Evolutionary conservation across 768 basidiomycete genomes (phyloP).

Genomic region (Kondoa subrosea): DNA sequence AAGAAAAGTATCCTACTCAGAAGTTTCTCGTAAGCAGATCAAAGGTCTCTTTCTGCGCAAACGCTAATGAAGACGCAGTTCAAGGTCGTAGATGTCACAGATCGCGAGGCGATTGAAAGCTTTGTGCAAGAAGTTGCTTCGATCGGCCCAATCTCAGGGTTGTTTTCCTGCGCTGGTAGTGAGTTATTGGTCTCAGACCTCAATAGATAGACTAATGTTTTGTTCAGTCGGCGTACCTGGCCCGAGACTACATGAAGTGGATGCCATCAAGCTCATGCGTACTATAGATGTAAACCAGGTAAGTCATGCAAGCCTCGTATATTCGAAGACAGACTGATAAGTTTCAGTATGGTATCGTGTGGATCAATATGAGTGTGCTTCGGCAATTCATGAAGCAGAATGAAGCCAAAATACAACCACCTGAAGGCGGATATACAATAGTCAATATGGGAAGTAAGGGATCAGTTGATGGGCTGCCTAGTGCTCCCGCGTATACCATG

Average conservation of each 20-base stretch:
- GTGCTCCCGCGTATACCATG: constrained; percentile 11
- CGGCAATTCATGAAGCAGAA: constrained; percentile 17
- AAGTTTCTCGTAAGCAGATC: constrained; percentile 7
- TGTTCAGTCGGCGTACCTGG: neutral
- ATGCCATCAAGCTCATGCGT: neutral
- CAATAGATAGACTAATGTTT: neutral
- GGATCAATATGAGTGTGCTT: constrained; percentile 11
- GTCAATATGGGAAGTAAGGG: constrained; percentile 9
- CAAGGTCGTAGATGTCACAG: constrained; percentile 13
- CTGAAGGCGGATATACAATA: constrained; percentile 17
- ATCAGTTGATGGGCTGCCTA: constrained; percentile 12
- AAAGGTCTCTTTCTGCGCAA: neutral
- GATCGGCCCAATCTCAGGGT: too few species aligned
- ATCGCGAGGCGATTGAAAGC: constrained; percentile 6
- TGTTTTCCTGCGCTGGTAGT: too few species aligned
- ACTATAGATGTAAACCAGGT: constrained; percentile 16
- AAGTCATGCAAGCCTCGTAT: too few species aligned
- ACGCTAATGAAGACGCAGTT: constrained; percentile 4
- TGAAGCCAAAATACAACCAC: neutral
- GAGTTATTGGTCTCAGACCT: too few species aligned
- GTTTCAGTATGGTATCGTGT: constrained; percentile 11
- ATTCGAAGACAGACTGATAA: too few species aligned
- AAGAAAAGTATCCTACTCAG: constrained; percentile 9
- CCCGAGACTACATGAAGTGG: neutral
- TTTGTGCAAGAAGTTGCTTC: constrained; percentile 9